Conservation (phyloP, 164 flowering plant genomes). For the Brasenia schreberi region DNA sequence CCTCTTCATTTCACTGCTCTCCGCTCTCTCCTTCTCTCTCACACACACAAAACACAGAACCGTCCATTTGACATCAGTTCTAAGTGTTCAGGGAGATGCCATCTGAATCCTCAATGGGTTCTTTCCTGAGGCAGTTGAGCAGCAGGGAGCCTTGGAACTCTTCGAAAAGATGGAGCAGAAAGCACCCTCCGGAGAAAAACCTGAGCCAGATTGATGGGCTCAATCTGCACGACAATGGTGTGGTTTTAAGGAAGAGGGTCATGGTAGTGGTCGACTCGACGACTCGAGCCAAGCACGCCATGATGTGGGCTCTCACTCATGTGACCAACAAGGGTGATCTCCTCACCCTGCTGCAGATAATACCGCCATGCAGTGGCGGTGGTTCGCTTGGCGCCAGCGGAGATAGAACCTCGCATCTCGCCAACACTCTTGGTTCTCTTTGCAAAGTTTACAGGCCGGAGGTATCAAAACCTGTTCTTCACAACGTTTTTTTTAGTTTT, state of each 20-base stretch:
- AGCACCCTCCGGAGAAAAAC: conserved; percentile 12
- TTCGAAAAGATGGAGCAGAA: conserved; percentile 43
- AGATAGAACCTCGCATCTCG: conserved; percentile 36
- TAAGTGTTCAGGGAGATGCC: neutral
- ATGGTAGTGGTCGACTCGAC: conserved; percentile 73
- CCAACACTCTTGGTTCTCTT: conserved; percentile 57
- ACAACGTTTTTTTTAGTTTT: neutral
- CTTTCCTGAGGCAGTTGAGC: conserved; percentile 55
- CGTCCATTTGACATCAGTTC: neutral
- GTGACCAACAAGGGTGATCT: conserved; percentile 69
- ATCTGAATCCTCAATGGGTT: neutral
- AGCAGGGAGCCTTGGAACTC: conserved; percentile 52
- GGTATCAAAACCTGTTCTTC: conserved; percentile 18
- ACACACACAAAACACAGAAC: no score
- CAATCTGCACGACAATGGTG: conserved; percentile 19
- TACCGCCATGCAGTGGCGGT: conserved; percentile 21
- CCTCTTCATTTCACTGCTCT: neutral
- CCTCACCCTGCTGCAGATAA: conserved; percentile 66
- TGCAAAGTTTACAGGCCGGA: conserved; percentile 86
- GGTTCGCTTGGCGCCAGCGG: conserved; percentile 1
- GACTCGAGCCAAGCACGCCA: conserved; percentile 58
- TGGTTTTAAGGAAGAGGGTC: conserved; percentile 59
- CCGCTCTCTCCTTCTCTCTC: neutral
- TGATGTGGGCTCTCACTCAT: conserved; percentile 97
- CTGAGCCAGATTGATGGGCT: conserved; percentile 44